Percentiles rank a stretch among this genome's conserved stretches.
Evolutionary conservation across 768 basidiomycete species (phyloP).

Genomic region (Auriscalpium vulgare): DNA sequence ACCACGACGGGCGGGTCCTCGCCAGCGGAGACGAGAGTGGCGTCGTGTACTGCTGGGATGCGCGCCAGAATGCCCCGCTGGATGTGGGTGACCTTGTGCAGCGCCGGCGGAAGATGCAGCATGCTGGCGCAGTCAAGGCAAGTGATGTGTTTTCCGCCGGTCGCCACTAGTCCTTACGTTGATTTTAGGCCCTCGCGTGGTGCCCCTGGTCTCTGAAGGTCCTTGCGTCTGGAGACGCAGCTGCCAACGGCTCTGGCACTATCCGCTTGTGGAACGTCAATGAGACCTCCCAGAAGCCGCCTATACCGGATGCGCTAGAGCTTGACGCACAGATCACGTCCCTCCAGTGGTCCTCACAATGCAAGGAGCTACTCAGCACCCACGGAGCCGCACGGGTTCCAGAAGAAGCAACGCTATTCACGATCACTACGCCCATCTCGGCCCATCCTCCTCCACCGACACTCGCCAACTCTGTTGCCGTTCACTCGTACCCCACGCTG

Average conservation of each 20-base stretch:
- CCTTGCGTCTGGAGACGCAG: slow-evolving; percentile 37
- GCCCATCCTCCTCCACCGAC: slow-evolving; percentile 5
- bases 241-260: slow-evolving; percentile 36
- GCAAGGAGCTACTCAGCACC: slow-evolving; percentile 80
- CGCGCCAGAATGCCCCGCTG: slow-evolving; percentile 37
- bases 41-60: slow-evolving; percentile 72
- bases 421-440: not conserved
- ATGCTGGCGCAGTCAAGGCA: slow-evolving; percentile 51
- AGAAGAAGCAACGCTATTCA: not conserved
- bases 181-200: slow-evolving; percentile 45
- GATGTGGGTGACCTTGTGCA: slow-evolving; percentile 49
- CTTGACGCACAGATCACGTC: slow-evolving; percentile 57
- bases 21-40: slow-evolving; percentile 77
- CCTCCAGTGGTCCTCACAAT: slow-evolving; percentile 68
- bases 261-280: slow-evolving; percentile 50
- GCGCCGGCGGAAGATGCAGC: slow-evolving; percentile 64
- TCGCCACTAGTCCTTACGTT: not conserved
- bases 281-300: slow-evolving; percentile 33
- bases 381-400: slow-evolving; percentile 36
- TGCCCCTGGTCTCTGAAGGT: slow-evolving; percentile 48
- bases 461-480: slow-evolving; percentile 31
- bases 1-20: slow-evolving; percentile 53
- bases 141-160: slow-evolving; percentile 9
- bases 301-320: slow-evolving; percentile 37
- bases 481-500: slow-evolving; percentile 57